Evolutionary conservation across 2,329 filamentous ascomycete species (phyloP).

Genomic region (Pseudogymnoascus sp.): DNA sequence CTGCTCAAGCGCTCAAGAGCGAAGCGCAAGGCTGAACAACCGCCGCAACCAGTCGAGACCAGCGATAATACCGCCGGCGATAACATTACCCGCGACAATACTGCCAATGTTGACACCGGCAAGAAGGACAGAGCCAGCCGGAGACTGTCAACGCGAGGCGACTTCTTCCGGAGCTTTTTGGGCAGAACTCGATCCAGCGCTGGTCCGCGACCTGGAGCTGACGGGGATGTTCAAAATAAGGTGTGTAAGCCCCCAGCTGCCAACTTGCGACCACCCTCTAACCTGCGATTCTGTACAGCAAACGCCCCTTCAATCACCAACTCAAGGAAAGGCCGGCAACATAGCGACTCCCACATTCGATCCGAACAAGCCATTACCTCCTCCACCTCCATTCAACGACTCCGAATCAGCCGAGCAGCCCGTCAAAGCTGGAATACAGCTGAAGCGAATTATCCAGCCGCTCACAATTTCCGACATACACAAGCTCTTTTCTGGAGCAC

Average conservation of each 20-base stretch:
- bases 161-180: background rate
- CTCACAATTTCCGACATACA: slow-evolving; percentile 53
- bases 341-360: slow-evolving; percentile 27
- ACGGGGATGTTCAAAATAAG: background rate
- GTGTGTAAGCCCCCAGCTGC: background rate
- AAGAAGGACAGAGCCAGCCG: background rate
- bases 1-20: slow-evolving; percentile 21
- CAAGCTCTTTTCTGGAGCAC: slow-evolving; percentile 67
- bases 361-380: slow-evolving; percentile 50
- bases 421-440: slow-evolving; percentile 35
- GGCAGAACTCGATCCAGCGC: background rate
- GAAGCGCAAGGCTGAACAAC: slow-evolving; percentile 14
- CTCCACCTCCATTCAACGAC: slow-evolving; percentile 38
- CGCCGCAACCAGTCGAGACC: background rate
- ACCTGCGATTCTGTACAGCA: background rate
- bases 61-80: background rate
- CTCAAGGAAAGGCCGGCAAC: background rate
- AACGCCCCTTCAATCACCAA: background rate
- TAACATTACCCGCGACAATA: background rate
- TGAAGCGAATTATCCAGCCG: slow-evolving; percentile 52
- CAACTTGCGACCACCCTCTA: background rate
- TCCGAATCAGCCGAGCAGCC: slow-evolving; percentile 29
- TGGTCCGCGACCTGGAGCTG: background rate
- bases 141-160: slow-evolving; percentile 2
- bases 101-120: background rate